phyloP scores from a whole-genome alignment of 2,329 filamentous ascomycete genomes.

The Colletotrichum camelliae region DNA sequence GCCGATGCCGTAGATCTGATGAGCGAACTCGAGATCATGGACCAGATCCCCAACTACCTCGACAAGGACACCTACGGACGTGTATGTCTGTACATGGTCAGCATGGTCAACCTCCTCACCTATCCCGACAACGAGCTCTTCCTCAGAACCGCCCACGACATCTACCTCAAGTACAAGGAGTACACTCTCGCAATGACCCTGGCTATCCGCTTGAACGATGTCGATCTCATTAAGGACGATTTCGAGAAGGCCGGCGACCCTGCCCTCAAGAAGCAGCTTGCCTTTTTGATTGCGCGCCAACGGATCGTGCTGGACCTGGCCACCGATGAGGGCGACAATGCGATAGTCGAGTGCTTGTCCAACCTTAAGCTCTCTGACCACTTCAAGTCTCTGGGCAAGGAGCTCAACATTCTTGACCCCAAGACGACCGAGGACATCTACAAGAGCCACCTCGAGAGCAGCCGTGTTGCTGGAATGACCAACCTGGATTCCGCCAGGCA shows the following conservation, averaged over 20 bases:
- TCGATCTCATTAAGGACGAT: slow-evolving; percentile 80
- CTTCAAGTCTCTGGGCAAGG: slow-evolving; percentile 93
- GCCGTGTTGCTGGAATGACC: slow-evolving; percentile 87
- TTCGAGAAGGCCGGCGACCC: slow-evolving; percentile 82
- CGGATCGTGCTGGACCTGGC: slow-evolving; percentile 80
- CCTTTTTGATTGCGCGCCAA: slow-evolving; percentile 90
- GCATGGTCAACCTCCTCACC: slow-evolving; percentile 97
- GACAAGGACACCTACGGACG: slow-evolving; percentile 93
- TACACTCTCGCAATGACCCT: slow-evolving; percentile 92
- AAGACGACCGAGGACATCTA: slow-evolving; percentile 99
- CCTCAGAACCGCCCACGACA: slow-evolving; percentile 87
- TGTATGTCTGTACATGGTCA: slow-evolving; percentile 97
- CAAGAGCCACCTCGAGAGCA: slow-evolving; percentile 98
- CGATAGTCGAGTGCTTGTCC: slow-evolving; percentile 79
- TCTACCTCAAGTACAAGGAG: slow-evolving; percentile 93
- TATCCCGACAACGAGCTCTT: slow-evolving; percentile 98
- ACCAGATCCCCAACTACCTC: slow-evolving; percentile 85
- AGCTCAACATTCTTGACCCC: slow-evolving; percentile 94
- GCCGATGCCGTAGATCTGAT: slow-evolving; percentile 96
- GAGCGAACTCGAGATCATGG: slow-evolving; percentile 97
- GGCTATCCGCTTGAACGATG: slow-evolving; percentile 91
- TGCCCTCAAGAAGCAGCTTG: slow-evolving; percentile 89
- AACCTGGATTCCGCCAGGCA: slow-evolving; percentile 95
- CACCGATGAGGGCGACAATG: slow-evolving; percentile 27
- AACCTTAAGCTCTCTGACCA: slow-evolving; percentile 89